These are phyloP conservation scores for Thielaviopsis euricoi DNA, from an alignment of 2,329 filamentous ascomycete species.

Conservation along the genomic window DNA sequence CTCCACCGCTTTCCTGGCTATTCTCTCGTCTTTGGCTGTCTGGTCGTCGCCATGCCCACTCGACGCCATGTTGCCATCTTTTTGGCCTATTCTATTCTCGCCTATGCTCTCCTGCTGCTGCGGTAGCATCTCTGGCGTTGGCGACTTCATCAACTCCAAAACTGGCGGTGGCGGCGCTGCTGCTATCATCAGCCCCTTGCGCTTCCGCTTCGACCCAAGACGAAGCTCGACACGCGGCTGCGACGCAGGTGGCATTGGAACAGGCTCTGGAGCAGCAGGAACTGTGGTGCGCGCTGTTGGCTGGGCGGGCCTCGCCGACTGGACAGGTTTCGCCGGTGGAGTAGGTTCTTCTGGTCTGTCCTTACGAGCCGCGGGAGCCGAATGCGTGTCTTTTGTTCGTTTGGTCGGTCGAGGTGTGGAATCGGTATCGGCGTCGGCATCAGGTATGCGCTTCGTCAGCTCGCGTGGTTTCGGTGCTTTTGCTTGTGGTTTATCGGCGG, in stretches of 20 bases:
- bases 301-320: neutral
- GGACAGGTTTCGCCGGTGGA: neutral
- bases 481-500: neutral
- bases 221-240: constrained; percentile 4
- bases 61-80: neutral
- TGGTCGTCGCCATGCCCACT: neutral
- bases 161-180: neutral
- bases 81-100: neutral
- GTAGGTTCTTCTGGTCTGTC: neutral
- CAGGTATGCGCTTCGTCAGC: neutral
- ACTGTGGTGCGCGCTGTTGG: too few species aligned
- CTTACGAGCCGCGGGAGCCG: neutral
- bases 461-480: neutral
- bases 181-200: constrained; percentile 6
- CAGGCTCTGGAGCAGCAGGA: neutral
- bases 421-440: neutral
- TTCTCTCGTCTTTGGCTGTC: neutral
- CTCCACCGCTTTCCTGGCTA: too few species aligned
- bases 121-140: neutral
- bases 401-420: neutral
- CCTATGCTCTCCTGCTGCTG: neutral
- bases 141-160: neutral
- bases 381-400: neutral
- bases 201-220: neutral
- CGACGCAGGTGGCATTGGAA: neutral